A percentile compares a stretch with the other conserved stretches of the same genome.
Evolutionary conservation across 257 asterid species (phyloP).

Genomic region (Solanum rostratum): DNA sequence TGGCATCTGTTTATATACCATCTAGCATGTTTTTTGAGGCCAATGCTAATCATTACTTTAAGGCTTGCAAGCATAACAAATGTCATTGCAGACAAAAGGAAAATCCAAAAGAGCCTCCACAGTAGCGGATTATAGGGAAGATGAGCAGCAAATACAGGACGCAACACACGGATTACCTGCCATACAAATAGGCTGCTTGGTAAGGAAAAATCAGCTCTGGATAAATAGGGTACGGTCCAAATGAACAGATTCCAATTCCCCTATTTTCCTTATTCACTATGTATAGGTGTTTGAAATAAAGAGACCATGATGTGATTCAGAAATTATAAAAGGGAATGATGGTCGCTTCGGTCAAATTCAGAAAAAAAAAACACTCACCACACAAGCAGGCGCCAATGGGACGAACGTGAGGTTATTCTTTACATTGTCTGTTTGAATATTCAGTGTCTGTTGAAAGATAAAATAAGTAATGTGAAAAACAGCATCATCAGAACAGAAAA

Average conservation of each 20-base stretch:
- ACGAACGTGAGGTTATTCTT: constrained; percentile 66
- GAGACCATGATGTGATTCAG: neutral
- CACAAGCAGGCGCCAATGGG: constrained; percentile 95
- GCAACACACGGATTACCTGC: constrained; percentile 77
- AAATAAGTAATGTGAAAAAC: neutral
- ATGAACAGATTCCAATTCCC: neutral
- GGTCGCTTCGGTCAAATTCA: neutral
- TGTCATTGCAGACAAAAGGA: constrained; percentile 46
- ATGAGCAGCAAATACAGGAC: constrained; percentile 85
- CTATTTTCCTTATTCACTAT: neutral
- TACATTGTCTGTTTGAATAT: constrained; percentile 52
- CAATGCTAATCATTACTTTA: constrained; percentile 80
- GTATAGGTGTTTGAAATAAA: neutral
- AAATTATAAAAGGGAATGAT: neutral
- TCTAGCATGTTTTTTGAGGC: constrained; percentile 63
- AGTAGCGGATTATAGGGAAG: constrained; percentile 62
- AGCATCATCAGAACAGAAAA: neutral
- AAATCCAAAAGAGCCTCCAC: constrained; percentile 79
- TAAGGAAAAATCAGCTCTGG: neutral
- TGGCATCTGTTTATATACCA: constrained; percentile 82
- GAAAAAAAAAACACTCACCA: constrained; percentile 41
- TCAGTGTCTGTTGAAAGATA: constrained; percentile 40
- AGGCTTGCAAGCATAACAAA: constrained; percentile 88
- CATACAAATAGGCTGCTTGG: neutral
- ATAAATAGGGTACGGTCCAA: neutral